These are phyloP conservation scores for Tagetes erecta DNA, from an alignment of 129 eudicot species.

Conservation along the genomic window DNA sequence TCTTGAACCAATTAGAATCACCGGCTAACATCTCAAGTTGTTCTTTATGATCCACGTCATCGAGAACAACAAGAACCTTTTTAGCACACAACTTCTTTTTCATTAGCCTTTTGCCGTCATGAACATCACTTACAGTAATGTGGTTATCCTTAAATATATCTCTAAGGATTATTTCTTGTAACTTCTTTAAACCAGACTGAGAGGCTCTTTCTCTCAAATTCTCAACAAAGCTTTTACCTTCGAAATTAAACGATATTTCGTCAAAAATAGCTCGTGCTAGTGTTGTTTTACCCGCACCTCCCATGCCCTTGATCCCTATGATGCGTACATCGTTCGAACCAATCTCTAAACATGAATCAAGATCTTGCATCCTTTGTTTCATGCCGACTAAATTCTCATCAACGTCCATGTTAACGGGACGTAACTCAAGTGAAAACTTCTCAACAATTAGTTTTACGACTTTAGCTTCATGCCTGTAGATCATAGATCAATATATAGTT, in stretches of 20 bases:
- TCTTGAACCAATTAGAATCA: background rate
- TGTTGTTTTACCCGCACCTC: background rate
- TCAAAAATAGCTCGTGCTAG: background rate
- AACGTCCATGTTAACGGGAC: background rate
- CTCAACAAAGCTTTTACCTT: too few relatives aligned
- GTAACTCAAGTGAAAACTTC: background rate
- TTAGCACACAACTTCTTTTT: background rate
- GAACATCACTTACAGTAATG: background rate
- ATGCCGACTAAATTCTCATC: background rate
- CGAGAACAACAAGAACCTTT: background rate
- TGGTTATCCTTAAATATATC: background rate
- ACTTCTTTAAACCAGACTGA: background rate
- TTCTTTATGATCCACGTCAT: background rate
- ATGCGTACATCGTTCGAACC: background rate
- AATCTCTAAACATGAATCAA: too few relatives aligned
- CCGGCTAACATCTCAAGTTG: background rate
- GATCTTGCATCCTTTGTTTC: background rate
- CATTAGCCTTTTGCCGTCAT: background rate
- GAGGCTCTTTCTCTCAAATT: background rate
- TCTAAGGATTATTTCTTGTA: slow-evolving; percentile 1
- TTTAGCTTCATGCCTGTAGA: slow-evolving; percentile 1
- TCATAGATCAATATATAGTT: background rate
- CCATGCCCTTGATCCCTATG: background rate
- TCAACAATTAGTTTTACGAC: background rate
- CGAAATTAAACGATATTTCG: too few relatives aligned